Evolutionary conservation across 352 stramenopile species (phyloP).

Genomic region (Globisporangium megalacanthum): DNA sequence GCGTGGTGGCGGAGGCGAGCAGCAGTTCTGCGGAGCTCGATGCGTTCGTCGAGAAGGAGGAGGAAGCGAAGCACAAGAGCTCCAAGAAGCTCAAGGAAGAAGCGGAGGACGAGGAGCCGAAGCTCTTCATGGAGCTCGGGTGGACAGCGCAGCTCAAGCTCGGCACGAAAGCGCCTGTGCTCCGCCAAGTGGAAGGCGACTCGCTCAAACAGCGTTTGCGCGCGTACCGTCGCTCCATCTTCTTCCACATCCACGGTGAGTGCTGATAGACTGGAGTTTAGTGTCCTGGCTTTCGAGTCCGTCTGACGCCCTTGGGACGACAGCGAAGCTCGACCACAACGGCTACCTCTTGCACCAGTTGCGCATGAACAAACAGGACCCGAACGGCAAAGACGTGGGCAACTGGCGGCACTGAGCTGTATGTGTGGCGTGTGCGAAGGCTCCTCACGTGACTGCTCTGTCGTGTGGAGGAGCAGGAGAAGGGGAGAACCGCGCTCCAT

Average conservation of each 20-base stretch:
- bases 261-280: background rate
- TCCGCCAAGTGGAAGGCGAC: slow-evolving; percentile 70
- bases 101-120: slow-evolving; percentile 31
- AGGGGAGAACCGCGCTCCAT: slow-evolving; percentile 64
- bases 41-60: slow-evolving; percentile 47
- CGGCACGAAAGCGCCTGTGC: slow-evolving; percentile 52
- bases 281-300: background rate
- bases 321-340: slow-evolving; percentile 69
- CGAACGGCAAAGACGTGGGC: slow-evolving; percentile 71
- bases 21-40: slow-evolving; percentile 31
- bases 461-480: slow-evolving; percentile 35
- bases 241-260: slow-evolving; percentile 75
- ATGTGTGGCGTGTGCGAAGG: background rate
- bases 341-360: slow-evolving; percentile 56
- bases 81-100: slow-evolving; percentile 16
- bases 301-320: background rate
- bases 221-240: slow-evolving; percentile 63
- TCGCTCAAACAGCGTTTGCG: slow-evolving; percentile 60
- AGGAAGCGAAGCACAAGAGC: slow-evolving; percentile 27
- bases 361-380: slow-evolving; percentile 58
- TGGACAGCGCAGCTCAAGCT: slow-evolving; percentile 55
- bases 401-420: background rate
- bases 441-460: background rate
- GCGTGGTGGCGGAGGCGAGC: background rate
- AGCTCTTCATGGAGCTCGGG: slow-evolving; percentile 71